Percentiles rank a stretch among this genome's conserved stretches.
phyloP scores from a whole-genome alignment of 176 grass and related monocot genomes.

The Lolium multiflorum region DNA sequence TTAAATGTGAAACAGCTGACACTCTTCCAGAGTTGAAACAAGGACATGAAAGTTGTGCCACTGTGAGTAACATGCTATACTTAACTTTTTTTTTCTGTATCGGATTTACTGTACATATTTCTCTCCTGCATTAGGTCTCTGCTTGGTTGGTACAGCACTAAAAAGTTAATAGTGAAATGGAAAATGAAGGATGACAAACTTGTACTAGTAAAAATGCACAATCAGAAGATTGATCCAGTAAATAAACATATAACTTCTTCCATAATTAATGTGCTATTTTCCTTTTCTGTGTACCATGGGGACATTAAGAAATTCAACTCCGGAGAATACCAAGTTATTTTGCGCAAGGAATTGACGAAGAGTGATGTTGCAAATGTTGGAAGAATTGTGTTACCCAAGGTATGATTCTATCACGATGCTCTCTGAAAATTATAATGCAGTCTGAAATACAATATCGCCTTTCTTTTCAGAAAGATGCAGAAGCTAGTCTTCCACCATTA shows the following conservation, averaged over 20 bases:
- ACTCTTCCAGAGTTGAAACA: constrained; percentile 48
- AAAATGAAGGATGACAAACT: constrained; percentile 21
- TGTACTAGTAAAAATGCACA: not conserved
- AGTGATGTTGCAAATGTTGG: constrained; percentile 85
- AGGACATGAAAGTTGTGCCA: constrained; percentile 40
- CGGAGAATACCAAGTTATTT: constrained; percentile 65
- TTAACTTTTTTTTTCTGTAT: not conserved
- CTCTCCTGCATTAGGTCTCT: not conserved
- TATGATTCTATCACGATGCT: constrained; percentile 34
- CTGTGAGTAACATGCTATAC: constrained; percentile 41
- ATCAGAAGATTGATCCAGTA: constrained; percentile 9
- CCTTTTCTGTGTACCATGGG: not conserved
- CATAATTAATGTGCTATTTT: constrained; percentile 33
- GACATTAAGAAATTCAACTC: constrained; percentile 50
- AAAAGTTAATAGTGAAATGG: constrained; percentile 1
- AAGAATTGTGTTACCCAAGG: constrained; percentile 95
- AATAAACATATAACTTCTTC: constrained; percentile 1
- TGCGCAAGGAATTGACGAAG: constrained; percentile 90
- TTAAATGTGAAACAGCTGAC: constrained; percentile 36
- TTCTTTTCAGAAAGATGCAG: constrained; percentile 80
- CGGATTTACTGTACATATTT: constrained; percentile 12
- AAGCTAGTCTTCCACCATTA: constrained; percentile 82
- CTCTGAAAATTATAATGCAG: constrained; percentile 3
- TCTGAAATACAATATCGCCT: constrained; percentile 16
- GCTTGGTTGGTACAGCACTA: not conserved